phyloP scores from a whole-genome alignment of 2,329 filamentous ascomycete species.

The Venturia oleaginea region DNA sequence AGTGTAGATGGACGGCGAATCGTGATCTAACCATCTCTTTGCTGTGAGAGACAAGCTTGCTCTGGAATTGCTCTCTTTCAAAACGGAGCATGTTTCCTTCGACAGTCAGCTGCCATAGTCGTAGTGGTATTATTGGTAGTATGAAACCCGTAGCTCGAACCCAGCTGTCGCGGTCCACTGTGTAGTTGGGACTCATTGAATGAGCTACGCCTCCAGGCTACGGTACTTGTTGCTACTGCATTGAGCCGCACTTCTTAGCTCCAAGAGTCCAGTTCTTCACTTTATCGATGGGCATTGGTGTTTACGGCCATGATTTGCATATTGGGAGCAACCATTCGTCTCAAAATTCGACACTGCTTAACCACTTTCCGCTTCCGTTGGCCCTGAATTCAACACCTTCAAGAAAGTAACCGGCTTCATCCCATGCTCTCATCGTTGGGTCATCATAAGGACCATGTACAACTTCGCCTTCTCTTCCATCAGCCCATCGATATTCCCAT shows the following conservation, averaged over 20 bases:
- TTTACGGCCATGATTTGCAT: background rate
- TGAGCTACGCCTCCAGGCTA: background rate
- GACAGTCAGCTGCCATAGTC: background rate
- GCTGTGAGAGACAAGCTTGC: background rate
- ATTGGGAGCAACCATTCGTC: background rate
- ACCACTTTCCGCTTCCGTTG: conserved; percentile 21
- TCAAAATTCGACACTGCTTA: conserved; percentile 1
- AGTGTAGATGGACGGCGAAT: background rate
- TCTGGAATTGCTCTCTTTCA: background rate
- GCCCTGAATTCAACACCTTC: conserved; percentile 61
- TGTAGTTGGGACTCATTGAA: background rate
- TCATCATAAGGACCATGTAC: conserved; percentile 83
- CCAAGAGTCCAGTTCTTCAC: background rate
- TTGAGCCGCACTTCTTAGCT: background rate
- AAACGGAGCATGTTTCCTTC: background rate
- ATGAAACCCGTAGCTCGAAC: background rate
- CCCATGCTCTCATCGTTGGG: conserved; percentile 82
- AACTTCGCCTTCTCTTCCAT: conserved; percentile 69
- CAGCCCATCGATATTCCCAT: conserved; percentile 93
- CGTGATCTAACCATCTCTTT: background rate
- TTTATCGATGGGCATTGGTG: background rate
- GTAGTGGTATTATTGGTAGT: background rate
- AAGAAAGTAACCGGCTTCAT: conserved; percentile 84
- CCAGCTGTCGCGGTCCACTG: background rate
- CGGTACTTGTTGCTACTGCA: background rate